Base-by-base conservation (phyloP, 176 grass and related monocot genomes). In the Bonia amplexicaulis region DNA sequence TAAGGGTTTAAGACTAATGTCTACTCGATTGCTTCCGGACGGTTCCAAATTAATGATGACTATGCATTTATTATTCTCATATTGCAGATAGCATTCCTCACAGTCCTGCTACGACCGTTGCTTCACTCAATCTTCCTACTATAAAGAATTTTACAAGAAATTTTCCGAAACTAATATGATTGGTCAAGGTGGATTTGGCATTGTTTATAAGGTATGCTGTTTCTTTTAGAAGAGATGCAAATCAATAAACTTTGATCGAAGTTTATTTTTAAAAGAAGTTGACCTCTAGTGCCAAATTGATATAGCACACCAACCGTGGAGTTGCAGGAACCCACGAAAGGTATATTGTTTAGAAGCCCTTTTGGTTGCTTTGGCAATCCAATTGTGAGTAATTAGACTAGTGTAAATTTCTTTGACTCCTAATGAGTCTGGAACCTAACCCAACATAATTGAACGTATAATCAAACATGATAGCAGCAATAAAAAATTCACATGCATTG, bases 101-200 rank as follows among this genome's bases (percentile, higher is more conserved):
- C 1, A 71, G 57, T 27, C 66, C 37, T 51, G 0, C 71, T 20
- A 66, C 57, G 49, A 45, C 62, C 0, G 72, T 88, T 75, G 72
- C 52, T 61, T 76, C 29, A 40, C 26, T 87, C 76, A 46, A 46
- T 60, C 51, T 82, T 2, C 17, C 14, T 49, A 69, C 53, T 68
- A 12, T 82, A 74, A 82, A 62, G 39, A 7, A 45, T 3, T 51
- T 64, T 0, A 80, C 87, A 11, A 29, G 62, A 60, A 65, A 80
- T 80, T 89, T 89, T 89, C 60, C 0, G n/a, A n/a, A 40, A 48
- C n/a, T 3, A 74, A 80, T 51, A 40, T 85, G 27, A 85, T 84
- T 48, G 82, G 87, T 1, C 27, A 42, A 2, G 87, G 87, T 29
- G 87, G 82, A 68, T 85, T 80, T 49, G 52, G 82, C 27, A 13